phyloP scores from a whole-genome alignment of 2,329 filamentous ascomycete species.

The Grosmannia clavigera region DNA sequence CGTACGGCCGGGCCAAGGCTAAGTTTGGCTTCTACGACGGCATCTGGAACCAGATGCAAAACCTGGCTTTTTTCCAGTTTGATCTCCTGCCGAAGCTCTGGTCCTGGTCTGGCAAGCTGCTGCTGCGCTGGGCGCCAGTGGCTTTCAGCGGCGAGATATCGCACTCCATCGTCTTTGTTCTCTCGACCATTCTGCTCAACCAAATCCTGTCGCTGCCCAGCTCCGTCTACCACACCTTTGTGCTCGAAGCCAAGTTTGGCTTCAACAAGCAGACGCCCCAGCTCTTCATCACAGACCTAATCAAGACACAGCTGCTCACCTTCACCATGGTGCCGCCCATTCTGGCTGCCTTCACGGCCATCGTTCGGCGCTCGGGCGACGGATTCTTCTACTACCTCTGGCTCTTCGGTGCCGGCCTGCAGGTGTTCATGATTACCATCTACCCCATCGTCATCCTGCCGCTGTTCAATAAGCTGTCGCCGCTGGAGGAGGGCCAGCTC shows the following conservation, averaged over 20 bases:
- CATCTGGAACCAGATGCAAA: conserved; percentile 79
- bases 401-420: conserved; percentile 79
- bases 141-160: conserved; percentile 85
- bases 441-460: conserved; percentile 92
- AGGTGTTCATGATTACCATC: conserved; percentile 90
- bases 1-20: conserved; percentile 91
- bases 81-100: conserved; percentile 87
- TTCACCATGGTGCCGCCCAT: conserved; percentile 75
- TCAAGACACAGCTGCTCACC: conserved; percentile 79
- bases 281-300: conserved; percentile 77
- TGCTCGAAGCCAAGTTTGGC: conserved; percentile 90
- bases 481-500: conserved; percentile 72
- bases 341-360: conserved; percentile 82
- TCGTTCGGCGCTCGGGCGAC: conserved; percentile 86
- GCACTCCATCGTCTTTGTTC: conserved; percentile 85
- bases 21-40: conserved; percentile 73
- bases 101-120: conserved; percentile 63
- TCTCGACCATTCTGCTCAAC: conserved; percentile 72
- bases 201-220: conserved; percentile 68
- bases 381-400: conserved; percentile 98
- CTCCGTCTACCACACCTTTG: conserved; percentile 86
- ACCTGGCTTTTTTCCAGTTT: conserved; percentile 77
- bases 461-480: conserved; percentile 95
- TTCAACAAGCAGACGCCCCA: conserved; percentile 97
- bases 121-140: conserved; percentile 61